phyloP scores from a whole-genome alignment of 1,139 yeast genomes.

The Suhomyces choctaworum region DNA sequence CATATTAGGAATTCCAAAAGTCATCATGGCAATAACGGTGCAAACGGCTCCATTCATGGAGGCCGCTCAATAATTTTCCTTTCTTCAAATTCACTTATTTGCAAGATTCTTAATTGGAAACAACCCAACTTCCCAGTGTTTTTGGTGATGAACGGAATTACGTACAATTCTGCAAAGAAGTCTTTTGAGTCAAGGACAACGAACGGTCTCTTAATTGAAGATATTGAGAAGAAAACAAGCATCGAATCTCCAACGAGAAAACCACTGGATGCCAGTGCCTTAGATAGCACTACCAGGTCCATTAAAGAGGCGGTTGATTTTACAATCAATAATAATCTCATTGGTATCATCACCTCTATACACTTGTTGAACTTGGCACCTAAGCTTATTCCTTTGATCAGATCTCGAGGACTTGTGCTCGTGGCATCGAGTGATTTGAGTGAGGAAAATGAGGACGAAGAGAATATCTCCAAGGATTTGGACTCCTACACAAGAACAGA shows the following conservation, averaged over 20 bases:
- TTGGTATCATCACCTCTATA: conserved; percentile 79
- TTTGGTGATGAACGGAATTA: conserved; percentile 71
- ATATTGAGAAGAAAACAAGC: conserved; percentile 12
- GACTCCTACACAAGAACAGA: conserved; percentile 52
- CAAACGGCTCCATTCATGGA: conserved; percentile 16
- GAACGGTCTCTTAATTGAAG: conserved; percentile 41
- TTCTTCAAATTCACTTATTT: conserved; percentile 82
- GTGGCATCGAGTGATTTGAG: conserved; percentile 59
- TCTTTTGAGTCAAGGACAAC: conserved; percentile 44
- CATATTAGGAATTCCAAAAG: conserved; percentile 64
- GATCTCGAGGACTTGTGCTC: conserved; percentile 78
- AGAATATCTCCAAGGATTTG: conserved; percentile 33
- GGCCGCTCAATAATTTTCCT: conserved; percentile 75
- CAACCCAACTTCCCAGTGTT: conserved; percentile 97
- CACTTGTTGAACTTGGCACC: conserved; percentile 74
- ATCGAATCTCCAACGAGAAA: not conserved
- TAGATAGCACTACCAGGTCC: conserved; percentile 45
- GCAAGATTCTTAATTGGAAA: conserved; percentile 95
- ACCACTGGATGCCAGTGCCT: conserved; percentile 27
- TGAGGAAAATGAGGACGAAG: conserved; percentile 31
- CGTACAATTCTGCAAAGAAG: conserved; percentile 31
- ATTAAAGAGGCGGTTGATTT: conserved; percentile 58
- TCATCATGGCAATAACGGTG: conserved; percentile 14
- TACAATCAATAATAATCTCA: conserved; percentile 76
- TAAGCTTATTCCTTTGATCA: conserved; percentile 68